Percentiles rank a stretch among this genome's conserved stretches.
phyloP scores from a whole-genome alignment of 1,284 basidiomycete species.

The Sporisorium scitamineum region DNA sequence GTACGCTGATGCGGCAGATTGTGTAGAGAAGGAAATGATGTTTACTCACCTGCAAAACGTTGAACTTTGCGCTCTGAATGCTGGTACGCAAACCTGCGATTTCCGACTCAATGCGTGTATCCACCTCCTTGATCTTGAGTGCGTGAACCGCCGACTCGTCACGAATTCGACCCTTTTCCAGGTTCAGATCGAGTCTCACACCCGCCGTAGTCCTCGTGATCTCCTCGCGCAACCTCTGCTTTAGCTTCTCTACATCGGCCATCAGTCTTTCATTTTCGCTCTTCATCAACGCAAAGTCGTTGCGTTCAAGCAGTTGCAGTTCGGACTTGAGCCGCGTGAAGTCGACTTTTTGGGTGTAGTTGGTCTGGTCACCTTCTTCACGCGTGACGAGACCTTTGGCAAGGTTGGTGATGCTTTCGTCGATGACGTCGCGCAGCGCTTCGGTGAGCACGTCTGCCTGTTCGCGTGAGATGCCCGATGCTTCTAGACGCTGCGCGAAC shows the following conservation, averaged over 20 bases:
- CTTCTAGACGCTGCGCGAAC: conserved; percentile 65
- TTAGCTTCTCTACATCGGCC: conserved; percentile 93
- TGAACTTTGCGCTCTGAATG: conserved; percentile 90
- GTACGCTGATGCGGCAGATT: background rate
- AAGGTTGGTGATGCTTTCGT: conserved; percentile 65
- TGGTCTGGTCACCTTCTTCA: conserved; percentile 65
- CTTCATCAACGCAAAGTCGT: conserved; percentile 94
- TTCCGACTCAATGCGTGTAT: conserved; percentile 96
- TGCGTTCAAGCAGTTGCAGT: conserved; percentile 95
- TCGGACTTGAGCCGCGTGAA: conserved; percentile 97
- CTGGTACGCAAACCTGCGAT: conserved; percentile 89
- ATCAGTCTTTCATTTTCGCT: conserved; percentile 92
- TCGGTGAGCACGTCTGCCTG: conserved; percentile 67
- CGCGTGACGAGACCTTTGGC: conserved; percentile 63
- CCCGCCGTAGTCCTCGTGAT: conserved; percentile 91
- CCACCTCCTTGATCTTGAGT: conserved; percentile 97
- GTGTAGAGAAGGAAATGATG: background rate
- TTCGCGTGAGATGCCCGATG: conserved; percentile 62
- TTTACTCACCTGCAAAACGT: conserved; percentile 62
- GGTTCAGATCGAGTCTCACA: conserved; percentile 91
- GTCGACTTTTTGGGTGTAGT: conserved; percentile 76
- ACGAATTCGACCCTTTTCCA: conserved; percentile 93
- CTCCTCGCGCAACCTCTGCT: conserved; percentile 86
- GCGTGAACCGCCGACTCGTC: conserved; percentile 94
- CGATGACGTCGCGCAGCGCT: conserved; percentile 64